phyloP scores from a whole-genome alignment of 73 alveolate genomes.

The Paramecium primaurelia region DNA sequence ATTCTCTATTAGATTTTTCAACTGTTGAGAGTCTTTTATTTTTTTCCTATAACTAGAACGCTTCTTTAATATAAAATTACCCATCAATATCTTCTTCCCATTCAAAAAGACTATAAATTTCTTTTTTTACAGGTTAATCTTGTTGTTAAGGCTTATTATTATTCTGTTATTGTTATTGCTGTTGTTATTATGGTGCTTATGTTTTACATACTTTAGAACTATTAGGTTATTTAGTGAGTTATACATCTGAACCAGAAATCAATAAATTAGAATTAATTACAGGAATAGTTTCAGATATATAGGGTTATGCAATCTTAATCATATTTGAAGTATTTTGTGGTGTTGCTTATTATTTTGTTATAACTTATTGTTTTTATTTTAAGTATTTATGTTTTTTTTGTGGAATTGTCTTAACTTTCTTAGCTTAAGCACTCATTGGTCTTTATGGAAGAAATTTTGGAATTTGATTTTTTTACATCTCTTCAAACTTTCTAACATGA shows the following conservation, averaged over 20 bases:
- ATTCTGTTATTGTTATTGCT: background rate
- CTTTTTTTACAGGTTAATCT: background rate
- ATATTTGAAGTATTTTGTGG: background rate
- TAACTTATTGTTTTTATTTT: background rate
- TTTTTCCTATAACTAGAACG: background rate
- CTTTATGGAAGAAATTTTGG: background rate
- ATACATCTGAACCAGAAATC: background rate
- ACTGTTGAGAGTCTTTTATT: background rate
- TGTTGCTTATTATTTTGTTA: background rate
- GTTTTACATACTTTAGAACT: background rate
- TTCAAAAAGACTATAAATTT: background rate
- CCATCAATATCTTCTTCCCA: constrained; percentile 43
- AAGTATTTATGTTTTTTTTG: background rate
- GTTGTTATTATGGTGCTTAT: background rate
- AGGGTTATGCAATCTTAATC: background rate
- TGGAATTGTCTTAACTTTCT: background rate
- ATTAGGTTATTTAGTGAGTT: background rate
- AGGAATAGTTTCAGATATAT: background rate
- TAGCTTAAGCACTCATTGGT: background rate
- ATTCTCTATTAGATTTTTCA: background rate
- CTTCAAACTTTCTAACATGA: background rate
- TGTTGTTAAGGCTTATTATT: background rate
- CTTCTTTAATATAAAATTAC: background rate
- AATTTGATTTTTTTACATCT: background rate
- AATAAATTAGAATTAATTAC: background rate